Evolutionary conservation across 73 alveolate genomes (phyloP), one percentile per base, ranked within the genome.

Genomic region (Diophrys sp.): DNA sequence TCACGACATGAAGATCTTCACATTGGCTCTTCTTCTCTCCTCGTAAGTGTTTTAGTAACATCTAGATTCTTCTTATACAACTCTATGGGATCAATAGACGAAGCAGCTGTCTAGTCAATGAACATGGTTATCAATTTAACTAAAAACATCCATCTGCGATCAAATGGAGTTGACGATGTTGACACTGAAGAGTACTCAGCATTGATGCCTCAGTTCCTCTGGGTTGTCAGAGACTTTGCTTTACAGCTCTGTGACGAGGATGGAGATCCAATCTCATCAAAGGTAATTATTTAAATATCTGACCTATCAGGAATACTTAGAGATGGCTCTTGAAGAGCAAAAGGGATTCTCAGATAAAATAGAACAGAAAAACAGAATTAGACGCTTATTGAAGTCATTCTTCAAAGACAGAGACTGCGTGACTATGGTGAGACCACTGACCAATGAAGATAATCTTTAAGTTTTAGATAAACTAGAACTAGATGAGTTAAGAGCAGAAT

Each of bases 221-320:
- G 99, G 99, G 98, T 97, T 27, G 98, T 97, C 57, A 92, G 99
- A 85, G 99, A 97, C 83, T 97, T 97, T 87, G 93, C 99, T 53
- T 81, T 94, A 25, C 83, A 95, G 81, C 81, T 95, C 33, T 89
- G 90, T n/a, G 98, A 95, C 78, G 84, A 81, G 66, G 85, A 90
- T 67, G 98, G 99, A 0, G 95, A 92, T 32, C 87, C 94, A 2
- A 96, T 95, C 5, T 83, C 96, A 0, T 90, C 98, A 0, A 93
- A 95, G n/a, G n/a, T n/a, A n/a, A n/a, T n/a, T n/a, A n/a, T n/a
- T n/a, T n/a, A n/a, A n/a, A n/a, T n/a, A n/a, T n/a, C n/a, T n/a
- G n/a, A n/a, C n/a, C n/a, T n/a, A n/a, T n/a, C n/a, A n/a, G 77
- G 97, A 98, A 77, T 98, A 97, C 83, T 85, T 98, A 34, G 99